phyloP scores from a whole-genome alignment of 805 yeast species.

The Hermanozyma aechmeae region DNA sequence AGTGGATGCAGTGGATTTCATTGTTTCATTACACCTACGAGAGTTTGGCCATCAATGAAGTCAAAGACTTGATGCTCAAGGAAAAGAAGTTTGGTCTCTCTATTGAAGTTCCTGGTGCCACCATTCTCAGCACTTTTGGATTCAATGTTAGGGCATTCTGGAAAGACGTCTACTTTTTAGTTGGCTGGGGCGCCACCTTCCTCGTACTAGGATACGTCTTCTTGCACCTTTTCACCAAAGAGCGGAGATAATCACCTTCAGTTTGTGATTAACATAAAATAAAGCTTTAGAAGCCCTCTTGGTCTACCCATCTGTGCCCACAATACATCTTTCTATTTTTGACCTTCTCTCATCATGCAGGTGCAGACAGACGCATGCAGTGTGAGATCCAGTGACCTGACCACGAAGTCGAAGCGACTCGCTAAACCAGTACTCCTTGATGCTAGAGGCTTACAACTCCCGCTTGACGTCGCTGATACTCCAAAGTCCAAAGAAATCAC shows the following conservation, averaged over 20 bases:
- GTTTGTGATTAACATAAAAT: too few relatives aligned
- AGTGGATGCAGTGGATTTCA: constrained; percentile 75
- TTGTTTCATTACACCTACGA: constrained; percentile 96
- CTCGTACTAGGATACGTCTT: constrained; percentile 65
- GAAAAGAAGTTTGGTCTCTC: constrained; percentile 90
- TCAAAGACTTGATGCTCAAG: constrained; percentile 68
- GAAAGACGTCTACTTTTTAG: constrained; percentile 55
- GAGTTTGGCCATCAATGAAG: constrained; percentile 87
- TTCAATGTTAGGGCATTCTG: constrained; percentile 72
- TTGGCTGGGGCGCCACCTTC: constrained; percentile 49
- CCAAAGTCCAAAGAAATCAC: too few relatives aligned
- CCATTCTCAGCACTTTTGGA: constrained; percentile 91
- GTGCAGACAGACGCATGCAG: too few relatives aligned
- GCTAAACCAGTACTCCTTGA: too few relatives aligned
- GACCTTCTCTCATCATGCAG: too few relatives aligned
- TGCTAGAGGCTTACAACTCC: too few relatives aligned
- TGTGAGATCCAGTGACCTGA: too few relatives aligned
- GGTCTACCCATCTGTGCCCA: too few relatives aligned
- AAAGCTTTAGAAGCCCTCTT: too few relatives aligned
- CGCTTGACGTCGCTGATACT: too few relatives aligned
- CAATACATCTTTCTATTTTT: too few relatives aligned
- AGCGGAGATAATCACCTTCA: constrained; percentile 44
- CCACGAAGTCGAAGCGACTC: too few relatives aligned
- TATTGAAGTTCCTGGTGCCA: constrained; percentile 97
- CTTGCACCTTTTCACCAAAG: constrained; percentile 65